phyloP scores from a whole-genome alignment of 1,284 basidiomycete species.

The Trichosporon inkin region DNA sequence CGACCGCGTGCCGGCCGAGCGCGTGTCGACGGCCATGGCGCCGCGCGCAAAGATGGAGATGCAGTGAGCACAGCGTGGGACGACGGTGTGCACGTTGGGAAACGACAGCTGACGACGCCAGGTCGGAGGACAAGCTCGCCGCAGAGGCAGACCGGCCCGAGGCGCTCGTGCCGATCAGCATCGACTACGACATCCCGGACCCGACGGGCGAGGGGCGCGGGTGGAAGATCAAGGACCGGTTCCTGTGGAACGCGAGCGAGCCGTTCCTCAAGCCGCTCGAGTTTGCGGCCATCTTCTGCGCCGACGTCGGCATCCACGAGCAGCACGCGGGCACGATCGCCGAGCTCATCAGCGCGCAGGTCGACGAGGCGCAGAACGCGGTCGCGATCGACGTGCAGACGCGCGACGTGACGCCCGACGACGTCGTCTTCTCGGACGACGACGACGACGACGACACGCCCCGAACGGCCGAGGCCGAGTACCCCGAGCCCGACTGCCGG shows the following conservation, averaged over 20 bases:
- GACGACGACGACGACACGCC: slow-evolving; percentile 15
- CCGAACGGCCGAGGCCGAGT: slow-evolving; percentile 39
- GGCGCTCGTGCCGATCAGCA: slow-evolving; percentile 80
- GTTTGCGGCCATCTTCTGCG: slow-evolving; percentile 81
- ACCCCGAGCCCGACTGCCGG: slow-evolving; percentile 74
- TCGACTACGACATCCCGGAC: slow-evolving; percentile 84
- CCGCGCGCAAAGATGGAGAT: not conserved
- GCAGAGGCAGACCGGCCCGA: slow-evolving; percentile 62
- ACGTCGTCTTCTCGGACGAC: slow-evolving; percentile 37
- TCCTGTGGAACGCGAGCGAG: slow-evolving; percentile 89
- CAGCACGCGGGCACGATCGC: slow-evolving; percentile 73
- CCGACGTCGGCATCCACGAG: slow-evolving; percentile 74
- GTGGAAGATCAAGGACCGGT: slow-evolving; percentile 86
- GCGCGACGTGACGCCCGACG: slow-evolving; percentile 36
- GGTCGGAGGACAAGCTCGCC: slow-evolving; percentile 63
- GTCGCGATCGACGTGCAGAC: slow-evolving; percentile 60
- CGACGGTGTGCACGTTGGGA: no score
- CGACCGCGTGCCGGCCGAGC: slow-evolving; percentile 71
- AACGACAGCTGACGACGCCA: slow-evolving; percentile 40
- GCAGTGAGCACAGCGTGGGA: not conserved
- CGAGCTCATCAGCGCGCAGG: slow-evolving; percentile 79
- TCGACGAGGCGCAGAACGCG: slow-evolving; percentile 80
- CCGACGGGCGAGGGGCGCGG: slow-evolving; percentile 48
- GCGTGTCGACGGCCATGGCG: slow-evolving; percentile 63
- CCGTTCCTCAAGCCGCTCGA: slow-evolving; percentile 69